Evolutionary conservation across 768 basidiomycete species (phyloP).

Genomic region (Coprinellus micaceus): DNA sequence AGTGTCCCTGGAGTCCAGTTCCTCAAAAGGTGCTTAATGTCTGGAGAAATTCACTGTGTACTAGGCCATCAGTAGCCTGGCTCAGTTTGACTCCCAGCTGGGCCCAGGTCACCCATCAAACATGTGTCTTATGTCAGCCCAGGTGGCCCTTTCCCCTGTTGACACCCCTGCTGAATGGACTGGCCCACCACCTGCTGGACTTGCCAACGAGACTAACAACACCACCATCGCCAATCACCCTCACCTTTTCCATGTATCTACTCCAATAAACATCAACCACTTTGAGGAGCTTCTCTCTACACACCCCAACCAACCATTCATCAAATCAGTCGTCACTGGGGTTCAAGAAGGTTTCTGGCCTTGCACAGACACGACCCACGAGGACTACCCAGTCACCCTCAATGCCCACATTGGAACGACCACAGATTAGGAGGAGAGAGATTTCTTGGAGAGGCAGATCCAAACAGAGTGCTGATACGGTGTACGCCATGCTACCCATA

Average conservation of each 20-base stretch:
- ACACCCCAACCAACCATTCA: constrained; percentile 28
- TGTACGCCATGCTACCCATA: too few relatives aligned
- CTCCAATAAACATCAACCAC: constrained; percentile 19
- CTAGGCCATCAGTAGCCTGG: too few relatives aligned
- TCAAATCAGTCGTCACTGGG: constrained; percentile 19
- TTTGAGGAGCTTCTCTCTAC: constrained; percentile 16
- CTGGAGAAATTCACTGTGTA: too few relatives aligned
- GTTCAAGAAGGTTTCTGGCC: constrained; percentile 31
- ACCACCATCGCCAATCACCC: constrained; percentile 5
- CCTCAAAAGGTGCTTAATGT: too few relatives aligned
- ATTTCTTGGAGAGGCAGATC: constrained; percentile 9
- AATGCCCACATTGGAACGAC: constrained; percentile 8
- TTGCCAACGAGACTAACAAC: too few relatives aligned
- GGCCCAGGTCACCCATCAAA: too few relatives aligned
- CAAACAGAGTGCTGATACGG: constrained; percentile 12
- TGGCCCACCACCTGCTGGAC: neutral
- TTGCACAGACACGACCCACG: constrained; percentile 15
- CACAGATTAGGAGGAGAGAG: neutral
- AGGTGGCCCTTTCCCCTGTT: too few relatives aligned
- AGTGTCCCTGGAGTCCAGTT: too few relatives aligned
- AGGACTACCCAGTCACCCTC: constrained; percentile 8
- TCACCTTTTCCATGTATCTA: constrained; percentile 19
- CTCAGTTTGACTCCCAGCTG: too few relatives aligned
- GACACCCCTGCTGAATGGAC: neutral
- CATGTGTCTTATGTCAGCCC: too few relatives aligned